phyloP scores from a whole-genome alignment of 2,329 filamentous ascomycete species.

The Cadophora luteo-olivacea region DNA sequence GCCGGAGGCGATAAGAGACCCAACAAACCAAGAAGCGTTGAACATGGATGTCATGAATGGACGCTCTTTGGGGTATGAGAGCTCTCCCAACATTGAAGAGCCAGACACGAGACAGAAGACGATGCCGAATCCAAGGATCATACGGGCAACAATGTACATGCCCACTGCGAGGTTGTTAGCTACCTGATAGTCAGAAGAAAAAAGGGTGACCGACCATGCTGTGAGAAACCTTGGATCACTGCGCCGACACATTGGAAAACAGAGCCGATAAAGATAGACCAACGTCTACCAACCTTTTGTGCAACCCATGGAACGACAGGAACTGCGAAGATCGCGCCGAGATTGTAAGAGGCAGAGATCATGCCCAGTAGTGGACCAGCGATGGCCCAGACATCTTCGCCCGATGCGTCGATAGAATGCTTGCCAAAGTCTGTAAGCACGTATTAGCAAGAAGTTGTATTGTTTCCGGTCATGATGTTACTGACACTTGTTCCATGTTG shows the following conservation, averaged over 20 bases:
- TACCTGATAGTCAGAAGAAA: too few relatives aligned
- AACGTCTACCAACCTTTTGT: slow-evolving; percentile 55
- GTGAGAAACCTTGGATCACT: slow-evolving; percentile 56
- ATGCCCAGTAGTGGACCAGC: slow-evolving; percentile 50
- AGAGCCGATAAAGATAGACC: slow-evolving; percentile 63
- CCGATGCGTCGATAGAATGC: slow-evolving; percentile 6
- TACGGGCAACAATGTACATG: slow-evolving; percentile 59
- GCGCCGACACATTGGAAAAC: slow-evolving; percentile 55
- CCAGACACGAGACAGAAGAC: slow-evolving; percentile 57
- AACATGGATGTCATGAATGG: slow-evolving; percentile 59
- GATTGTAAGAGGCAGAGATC: slow-evolving; percentile 60
- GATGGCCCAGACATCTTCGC: slow-evolving; percentile 41
- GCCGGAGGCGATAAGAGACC: slow-evolving; percentile 51
- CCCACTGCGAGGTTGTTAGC: slow-evolving; percentile 45
- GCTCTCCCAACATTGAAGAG: slow-evolving; percentile 59
- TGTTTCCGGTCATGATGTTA: background rate
- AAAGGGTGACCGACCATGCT: slow-evolving; percentile 21
- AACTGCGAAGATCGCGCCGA: slow-evolving; percentile 60
- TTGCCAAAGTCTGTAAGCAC: slow-evolving; percentile 29
- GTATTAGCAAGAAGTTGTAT: background rate
- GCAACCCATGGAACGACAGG: slow-evolving; percentile 59
- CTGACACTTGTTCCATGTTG: slow-evolving; percentile 44
- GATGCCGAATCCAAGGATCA: slow-evolving; percentile 59
- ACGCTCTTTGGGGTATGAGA: slow-evolving; percentile 60
- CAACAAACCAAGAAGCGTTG: slow-evolving; percentile 59